phyloP scores from a whole-genome alignment of 305 asterid genomes.

The Andrographis paniculata region DNA sequence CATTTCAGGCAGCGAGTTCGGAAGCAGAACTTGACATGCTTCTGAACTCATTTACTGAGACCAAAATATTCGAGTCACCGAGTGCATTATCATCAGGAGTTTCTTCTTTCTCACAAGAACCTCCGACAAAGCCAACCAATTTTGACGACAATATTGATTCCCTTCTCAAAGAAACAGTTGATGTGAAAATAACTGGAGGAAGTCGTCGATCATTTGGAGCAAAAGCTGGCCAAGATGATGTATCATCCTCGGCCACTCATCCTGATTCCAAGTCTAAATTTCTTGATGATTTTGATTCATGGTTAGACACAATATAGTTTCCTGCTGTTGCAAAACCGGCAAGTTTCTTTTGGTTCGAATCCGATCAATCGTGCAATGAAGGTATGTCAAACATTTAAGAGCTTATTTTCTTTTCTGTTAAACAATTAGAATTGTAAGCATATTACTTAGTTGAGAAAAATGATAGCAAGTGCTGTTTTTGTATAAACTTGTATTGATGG shows the following conservation, averaged over 20 bases:
- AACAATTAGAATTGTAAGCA: no score
- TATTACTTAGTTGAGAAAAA: no score
- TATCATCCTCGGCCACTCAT: constrained; percentile 19
- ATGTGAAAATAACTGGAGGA: constrained; percentile 12
- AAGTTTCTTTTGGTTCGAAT: no score
- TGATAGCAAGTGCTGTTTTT: no score
- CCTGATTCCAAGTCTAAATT: constrained; percentile 41
- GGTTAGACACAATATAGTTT: constrained; percentile 67
- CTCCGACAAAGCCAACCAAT: constrained; percentile 19
- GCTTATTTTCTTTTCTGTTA: no score
- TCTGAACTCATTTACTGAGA: constrained; percentile 52
- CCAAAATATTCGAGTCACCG: constrained; percentile 25
- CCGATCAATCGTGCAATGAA: no score
- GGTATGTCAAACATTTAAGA: no score
- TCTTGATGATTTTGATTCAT: constrained; percentile 73
- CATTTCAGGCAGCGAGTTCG: constrained; percentile 44
- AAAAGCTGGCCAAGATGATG: constrained; percentile 13
- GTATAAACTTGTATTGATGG: no score
- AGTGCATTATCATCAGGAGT: constrained; percentile 12
- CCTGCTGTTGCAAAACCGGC: no score
- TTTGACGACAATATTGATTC: constrained; percentile 27
- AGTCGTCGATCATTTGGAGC: constrained; percentile 16
- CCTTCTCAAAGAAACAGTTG: constrained; percentile 53
- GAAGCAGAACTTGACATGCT: constrained; percentile 90
- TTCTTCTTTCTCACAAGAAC: constrained; percentile 12